phyloP scores from a whole-genome alignment of 345 rosid genomes.

The Rubroshorea leprosula region DNA sequence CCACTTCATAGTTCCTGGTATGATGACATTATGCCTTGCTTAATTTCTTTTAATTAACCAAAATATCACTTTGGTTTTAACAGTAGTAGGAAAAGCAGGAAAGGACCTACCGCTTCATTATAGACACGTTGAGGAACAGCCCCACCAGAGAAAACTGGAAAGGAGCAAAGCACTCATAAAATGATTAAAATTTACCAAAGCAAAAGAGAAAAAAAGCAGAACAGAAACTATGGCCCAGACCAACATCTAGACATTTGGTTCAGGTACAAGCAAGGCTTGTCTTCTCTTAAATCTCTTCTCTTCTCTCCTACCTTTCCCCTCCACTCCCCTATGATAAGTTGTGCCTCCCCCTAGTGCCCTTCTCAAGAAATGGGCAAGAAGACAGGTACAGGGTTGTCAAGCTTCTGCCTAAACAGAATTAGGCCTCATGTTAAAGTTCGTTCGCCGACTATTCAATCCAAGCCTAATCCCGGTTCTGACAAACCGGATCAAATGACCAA shows the following conservation, averaged over 20 bases:
- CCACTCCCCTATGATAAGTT: constrained; percentile 20
- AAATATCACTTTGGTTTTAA: too few species aligned
- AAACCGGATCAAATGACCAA: constrained; percentile 13
- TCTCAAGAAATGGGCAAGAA: constrained; percentile 39
- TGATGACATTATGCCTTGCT: too few species aligned
- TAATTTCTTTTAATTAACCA: too few species aligned
- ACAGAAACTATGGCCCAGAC: constrained; percentile 13
- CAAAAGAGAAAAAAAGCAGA: constrained; percentile 12
- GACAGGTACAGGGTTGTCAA: constrained; percentile 49
- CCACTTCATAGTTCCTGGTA: not conserved
- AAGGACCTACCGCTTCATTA: constrained; percentile 49
- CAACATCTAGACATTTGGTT: constrained; percentile 28
- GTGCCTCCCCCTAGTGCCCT: constrained; percentile 1
- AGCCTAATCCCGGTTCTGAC: constrained; percentile 13
- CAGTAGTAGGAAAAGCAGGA: constrained; percentile 1
- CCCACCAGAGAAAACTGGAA: constrained; percentile 31
- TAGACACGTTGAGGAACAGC: constrained; percentile 43
- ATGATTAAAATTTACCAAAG: constrained; percentile 28
- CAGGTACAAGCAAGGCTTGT: constrained; percentile 10
- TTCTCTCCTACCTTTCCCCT: constrained; percentile 22
- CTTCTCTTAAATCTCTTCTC: constrained; percentile 13
- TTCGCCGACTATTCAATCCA: constrained; percentile 52
- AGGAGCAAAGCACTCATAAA: constrained; percentile 15
- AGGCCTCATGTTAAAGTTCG: constrained; percentile 73
- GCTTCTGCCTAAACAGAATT: constrained; percentile 72